phyloP scores from a whole-genome alignment of 768 basidiomycete species.

The Macrolepiota fuliginosa region DNA sequence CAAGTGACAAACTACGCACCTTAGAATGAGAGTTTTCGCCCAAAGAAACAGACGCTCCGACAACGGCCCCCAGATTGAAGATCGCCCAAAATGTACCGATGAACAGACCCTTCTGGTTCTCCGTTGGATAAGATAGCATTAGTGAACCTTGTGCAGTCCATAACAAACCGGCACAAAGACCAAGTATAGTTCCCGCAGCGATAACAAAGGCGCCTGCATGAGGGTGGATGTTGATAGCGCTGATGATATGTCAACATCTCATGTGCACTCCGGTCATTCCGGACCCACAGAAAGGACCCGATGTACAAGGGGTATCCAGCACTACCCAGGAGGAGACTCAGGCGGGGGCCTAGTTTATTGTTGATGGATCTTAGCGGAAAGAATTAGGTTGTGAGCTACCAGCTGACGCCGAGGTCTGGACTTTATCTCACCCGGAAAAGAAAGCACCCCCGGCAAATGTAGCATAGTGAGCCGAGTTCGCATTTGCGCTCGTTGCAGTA shows the following conservation, averaged over 20 bases:
- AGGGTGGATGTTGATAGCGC: conserved; percentile 67
- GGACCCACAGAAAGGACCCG: conserved; percentile 62
- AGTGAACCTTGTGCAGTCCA: conserved; percentile 86
- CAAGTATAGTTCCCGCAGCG: conserved; percentile 67
- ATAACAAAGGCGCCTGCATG: conserved; percentile 61
- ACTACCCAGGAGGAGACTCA: conserved; percentile 72
- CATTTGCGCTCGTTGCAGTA: conserved; percentile 61
- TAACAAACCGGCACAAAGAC: conserved; percentile 63
- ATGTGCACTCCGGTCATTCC: not conserved
- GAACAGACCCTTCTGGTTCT: conserved; percentile 69
- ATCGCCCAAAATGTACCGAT: conserved; percentile 82
- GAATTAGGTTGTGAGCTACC: not conserved
- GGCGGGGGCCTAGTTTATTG: conserved; percentile 70
- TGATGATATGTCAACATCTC: conserved; percentile 22
- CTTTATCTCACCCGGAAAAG: conserved; percentile 50
- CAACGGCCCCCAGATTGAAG: conserved; percentile 78
- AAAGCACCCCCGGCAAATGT: conserved; percentile 43
- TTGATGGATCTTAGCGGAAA: conserved; percentile 56
- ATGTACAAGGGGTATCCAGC: conserved; percentile 76
- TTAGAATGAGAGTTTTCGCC: conserved; percentile 64
- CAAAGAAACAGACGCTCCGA: conserved; percentile 72
- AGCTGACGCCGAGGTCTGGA: not conserved
- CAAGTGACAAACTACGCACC: conserved; percentile 33
- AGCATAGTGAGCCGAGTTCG: conserved; percentile 63
- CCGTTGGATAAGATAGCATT: conserved; percentile 81